Percentiles rank a stretch among this genome's conserved stretches.
Evolutionary conservation across 1,139 yeast genomes (phyloP).

Genomic region (Taphrina pruni): DNA sequence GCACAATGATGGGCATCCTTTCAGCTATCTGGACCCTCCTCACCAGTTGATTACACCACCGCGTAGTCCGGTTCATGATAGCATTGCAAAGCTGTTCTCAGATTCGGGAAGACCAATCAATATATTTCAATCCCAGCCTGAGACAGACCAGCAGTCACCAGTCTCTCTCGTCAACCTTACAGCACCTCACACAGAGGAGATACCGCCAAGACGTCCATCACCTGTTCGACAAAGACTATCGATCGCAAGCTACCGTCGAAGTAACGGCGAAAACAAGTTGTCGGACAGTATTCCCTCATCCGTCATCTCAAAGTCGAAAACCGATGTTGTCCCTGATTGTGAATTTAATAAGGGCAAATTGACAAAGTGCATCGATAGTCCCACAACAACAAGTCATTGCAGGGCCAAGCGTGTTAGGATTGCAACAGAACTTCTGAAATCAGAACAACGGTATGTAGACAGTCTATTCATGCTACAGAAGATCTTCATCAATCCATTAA

Average conservation of each 20-base stretch:
- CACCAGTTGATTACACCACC: background rate
- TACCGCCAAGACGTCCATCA: background rate
- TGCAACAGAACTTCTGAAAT: constrained; percentile 23
- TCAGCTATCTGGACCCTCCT: constrained; percentile 1
- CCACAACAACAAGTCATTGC: background rate
- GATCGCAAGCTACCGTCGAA: constrained; percentile 5
- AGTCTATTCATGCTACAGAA: constrained; percentile 16
- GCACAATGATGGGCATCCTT: background rate
- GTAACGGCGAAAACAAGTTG: background rate
- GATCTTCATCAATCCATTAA: constrained; percentile 26
- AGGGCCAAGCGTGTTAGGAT: constrained; percentile 4
- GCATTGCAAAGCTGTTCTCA: background rate
- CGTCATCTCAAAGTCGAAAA: background rate
- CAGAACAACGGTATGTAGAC: constrained; percentile 25
- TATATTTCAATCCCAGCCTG: background rate
- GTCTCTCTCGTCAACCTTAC: background rate
- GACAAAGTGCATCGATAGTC: background rate
- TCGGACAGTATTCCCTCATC: background rate
- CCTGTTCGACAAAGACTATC: background rate
- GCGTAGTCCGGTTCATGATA: background rate
- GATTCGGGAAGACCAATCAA: background rate
- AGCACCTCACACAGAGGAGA: background rate
- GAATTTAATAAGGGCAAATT: background rate
- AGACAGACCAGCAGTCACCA: background rate
- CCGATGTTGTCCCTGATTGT: background rate